phyloP scores from a whole-genome alignment of 2,329 filamentous ascomycete genomes.

The Emericellopsis atlantica region DNA sequence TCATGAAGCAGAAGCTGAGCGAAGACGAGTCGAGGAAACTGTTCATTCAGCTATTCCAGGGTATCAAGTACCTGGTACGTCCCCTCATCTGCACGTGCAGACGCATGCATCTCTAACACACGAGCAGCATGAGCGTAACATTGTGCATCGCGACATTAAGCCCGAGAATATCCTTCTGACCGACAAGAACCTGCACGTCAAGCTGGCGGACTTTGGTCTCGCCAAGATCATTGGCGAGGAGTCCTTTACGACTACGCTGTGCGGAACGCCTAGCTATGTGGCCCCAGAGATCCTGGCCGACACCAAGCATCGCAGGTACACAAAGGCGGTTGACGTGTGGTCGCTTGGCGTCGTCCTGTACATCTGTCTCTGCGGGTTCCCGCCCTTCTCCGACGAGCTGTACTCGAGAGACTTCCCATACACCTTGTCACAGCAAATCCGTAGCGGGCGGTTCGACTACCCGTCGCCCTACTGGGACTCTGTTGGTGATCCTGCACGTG shows the following conservation, averaged over 20 bases:
- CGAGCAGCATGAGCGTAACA: slow-evolving; percentile 80
- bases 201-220: slow-evolving; percentile 90
- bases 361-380: slow-evolving; percentile 93
- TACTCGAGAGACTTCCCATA: slow-evolving; percentile 73
- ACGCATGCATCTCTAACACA: slow-evolving; percentile 1
- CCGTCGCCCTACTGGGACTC: slow-evolving; percentile 81
- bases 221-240: slow-evolving; percentile 98
- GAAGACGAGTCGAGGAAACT: slow-evolving; percentile 78
- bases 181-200: slow-evolving; percentile 75
- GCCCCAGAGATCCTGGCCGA: slow-evolving; percentile 90
- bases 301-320: slow-evolving; percentile 73
- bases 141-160: slow-evolving; percentile 96
- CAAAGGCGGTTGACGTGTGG: slow-evolving; percentile 92
- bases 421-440: slow-evolving; percentile 80
- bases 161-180: slow-evolving; percentile 89
- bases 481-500: slow-evolving; percentile 54
- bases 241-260: slow-evolving; percentile 91
- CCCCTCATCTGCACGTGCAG: background rate
- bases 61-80: slow-evolving; percentile 84
- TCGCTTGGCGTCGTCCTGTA: slow-evolving; percentile 95
- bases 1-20: slow-evolving; percentile 76
- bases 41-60: slow-evolving; percentile 84
- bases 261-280: slow-evolving; percentile 94
- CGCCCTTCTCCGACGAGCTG: slow-evolving; percentile 92
- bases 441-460: slow-evolving; percentile 79